Conservation (phyloP, 2,329 filamentous ascomycete genomes). For the Microsporum audouinii region DNA sequence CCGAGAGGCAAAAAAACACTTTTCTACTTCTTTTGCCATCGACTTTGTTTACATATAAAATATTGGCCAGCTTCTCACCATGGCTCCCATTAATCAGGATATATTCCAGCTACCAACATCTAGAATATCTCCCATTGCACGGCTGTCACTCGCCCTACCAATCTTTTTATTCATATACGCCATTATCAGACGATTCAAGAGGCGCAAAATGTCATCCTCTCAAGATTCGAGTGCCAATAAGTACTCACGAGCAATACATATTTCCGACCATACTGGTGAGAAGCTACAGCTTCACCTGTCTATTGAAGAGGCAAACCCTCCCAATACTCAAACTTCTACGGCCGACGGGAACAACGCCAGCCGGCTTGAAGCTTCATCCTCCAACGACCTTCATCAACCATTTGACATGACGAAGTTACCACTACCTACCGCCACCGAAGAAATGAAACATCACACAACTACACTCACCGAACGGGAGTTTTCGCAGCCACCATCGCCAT, state of each 20-base stretch:
- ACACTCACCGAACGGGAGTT: background rate
- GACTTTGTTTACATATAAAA: background rate
- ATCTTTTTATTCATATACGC: background rate
- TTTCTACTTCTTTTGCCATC: background rate
- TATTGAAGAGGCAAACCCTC: background rate
- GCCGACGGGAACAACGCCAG: background rate
- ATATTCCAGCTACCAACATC: background rate
- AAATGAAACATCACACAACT: background rate
- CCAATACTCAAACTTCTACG: background rate
- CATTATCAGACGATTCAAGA: background rate
- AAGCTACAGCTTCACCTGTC: background rate
- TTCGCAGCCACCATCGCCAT: background rate
- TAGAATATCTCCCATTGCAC: background rate
- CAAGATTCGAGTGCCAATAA: background rate
- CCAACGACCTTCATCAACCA: background rate
- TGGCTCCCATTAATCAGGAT: background rate
- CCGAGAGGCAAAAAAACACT: background rate
- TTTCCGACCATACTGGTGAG: background rate
- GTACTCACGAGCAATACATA: background rate
- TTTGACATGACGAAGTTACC: background rate
- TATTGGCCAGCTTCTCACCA: background rate
- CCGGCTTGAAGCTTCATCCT: background rate
- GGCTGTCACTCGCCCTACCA: background rate
- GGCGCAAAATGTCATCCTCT: background rate
- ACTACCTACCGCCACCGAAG: background rate